Conservation (phyloP, 352 stramenopile species). For the Globisporangium viniferum region DNA sequence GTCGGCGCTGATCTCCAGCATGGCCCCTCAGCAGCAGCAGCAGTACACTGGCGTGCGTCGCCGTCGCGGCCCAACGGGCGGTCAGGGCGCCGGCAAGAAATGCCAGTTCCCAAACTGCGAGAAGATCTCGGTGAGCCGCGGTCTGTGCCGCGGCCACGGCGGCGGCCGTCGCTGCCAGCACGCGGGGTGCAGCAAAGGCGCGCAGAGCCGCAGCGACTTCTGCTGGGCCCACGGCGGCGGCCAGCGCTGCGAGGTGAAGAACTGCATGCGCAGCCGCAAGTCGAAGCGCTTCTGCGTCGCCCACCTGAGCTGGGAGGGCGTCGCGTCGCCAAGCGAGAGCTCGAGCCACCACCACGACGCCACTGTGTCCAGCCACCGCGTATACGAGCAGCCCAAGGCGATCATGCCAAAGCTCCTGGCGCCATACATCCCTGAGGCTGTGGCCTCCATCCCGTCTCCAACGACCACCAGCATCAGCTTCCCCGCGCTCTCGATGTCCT, state of each 20-base stretch:
- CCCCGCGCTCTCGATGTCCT: constrained; percentile 11
- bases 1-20: background rate
- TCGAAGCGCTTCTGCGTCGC: constrained; percentile 61
- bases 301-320: constrained; percentile 44
- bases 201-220: constrained; percentile 55
- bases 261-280: constrained; percentile 60
- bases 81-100: constrained; percentile 42
- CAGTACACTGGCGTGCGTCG: constrained; percentile 15
- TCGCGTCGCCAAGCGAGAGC: background rate
- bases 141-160: constrained; percentile 56
- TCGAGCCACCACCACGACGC: background rate
- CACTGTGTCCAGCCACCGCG: background rate
- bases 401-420: constrained; percentile 24
- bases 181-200: constrained; percentile 42
- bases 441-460: background rate
- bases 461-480: constrained; percentile 13
- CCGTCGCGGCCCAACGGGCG: constrained; percentile 30
- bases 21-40: constrained; percentile 2
- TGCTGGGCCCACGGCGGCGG: constrained; percentile 66
- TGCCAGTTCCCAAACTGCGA: constrained; percentile 51
- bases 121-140: constrained; percentile 61
- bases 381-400: constrained; percentile 23
- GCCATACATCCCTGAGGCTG: background rate
- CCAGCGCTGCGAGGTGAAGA: constrained; percentile 56
- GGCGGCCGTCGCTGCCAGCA: constrained; percentile 56